Base-by-base conservation (phyloP, 2,329 filamentous ascomycete species). In the Orbilia oligospora region DNA sequence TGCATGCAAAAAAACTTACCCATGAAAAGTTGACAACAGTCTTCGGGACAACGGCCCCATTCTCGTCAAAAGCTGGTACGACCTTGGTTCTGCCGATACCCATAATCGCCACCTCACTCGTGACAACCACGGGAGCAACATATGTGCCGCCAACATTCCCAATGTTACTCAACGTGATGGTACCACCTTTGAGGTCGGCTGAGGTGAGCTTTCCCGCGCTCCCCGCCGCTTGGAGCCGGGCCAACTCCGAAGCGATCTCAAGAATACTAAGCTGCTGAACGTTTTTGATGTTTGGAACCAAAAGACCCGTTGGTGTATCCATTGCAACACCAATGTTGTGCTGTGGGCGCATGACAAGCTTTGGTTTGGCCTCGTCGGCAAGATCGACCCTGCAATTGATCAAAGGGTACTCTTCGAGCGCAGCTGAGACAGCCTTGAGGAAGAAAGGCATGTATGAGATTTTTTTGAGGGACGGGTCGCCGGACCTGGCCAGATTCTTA, bases 301-400 rank as follows among this genome's bases (percentile, higher is more conserved):
- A 86, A 0, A 99, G 89, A 1, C 96, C 96, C 5, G 88, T 87
- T 0, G 95, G 93, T 0, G 95, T 97, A 85, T 99, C 96, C 88
- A 99, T 96, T 72, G 96, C 96, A 38, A 99, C 88, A 78, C 96
- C 96, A 79, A 99, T 95, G 85, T 99, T 97, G 87, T 99, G 96
- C 83, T 92, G 91, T 67, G 90, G 89, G 71, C 94, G 92, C 86
- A 93, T 90, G 71, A 94, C 86, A 2, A 99, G 87, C 38, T 89
- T 88, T 0, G 95, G 94, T 82, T 93, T 95, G 6, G 84, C 83
- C 0, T 86, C 87, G 24, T 84, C 83, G 18, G 85, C 78, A 49
- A 86, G 79, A 81, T 97, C 93, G 24, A 99, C 89, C 75, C 93
- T 90, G 2, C 94, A 90, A 84, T 99, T 99, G 79, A 99, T 90